Conservation (phyloP, 2,329 filamentous ascomycete species). For the Pseudogymnoascus sp. region DNA sequence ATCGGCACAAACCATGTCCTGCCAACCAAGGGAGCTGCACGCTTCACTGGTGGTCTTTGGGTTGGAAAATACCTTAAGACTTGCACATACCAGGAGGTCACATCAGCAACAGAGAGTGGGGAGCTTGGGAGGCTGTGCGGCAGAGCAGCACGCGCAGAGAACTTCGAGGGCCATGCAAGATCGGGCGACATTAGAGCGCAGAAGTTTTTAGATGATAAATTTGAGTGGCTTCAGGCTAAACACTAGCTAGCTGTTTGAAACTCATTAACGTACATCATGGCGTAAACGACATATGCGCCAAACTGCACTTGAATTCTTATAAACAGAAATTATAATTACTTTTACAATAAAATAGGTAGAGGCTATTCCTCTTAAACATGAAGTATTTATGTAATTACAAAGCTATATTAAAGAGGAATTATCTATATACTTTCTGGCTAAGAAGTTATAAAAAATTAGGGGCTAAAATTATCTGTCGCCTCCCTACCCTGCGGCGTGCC, state of each 20-base stretch:
- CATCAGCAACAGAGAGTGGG: conserved; percentile 34
- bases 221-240: conserved; percentile 33
- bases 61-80: conserved; percentile 44
- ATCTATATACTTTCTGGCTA: too few species aligned
- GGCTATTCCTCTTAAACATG: too few species aligned
- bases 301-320: too few species aligned
- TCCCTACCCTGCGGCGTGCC: conserved; percentile 53
- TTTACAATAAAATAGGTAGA: too few species aligned
- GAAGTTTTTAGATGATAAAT: conserved; percentile 33
- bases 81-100: conserved; percentile 44
- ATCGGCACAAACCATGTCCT: conserved; percentile 49
- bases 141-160: conserved; percentile 40
- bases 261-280: too few species aligned
- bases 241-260: conserved; percentile 26
- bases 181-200: conserved; percentile 41
- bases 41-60: conserved; percentile 45
- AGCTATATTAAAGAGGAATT: too few species aligned
- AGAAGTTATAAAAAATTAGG: too few species aligned
- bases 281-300: too few species aligned
- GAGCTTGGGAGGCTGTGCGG: conserved; percentile 41
- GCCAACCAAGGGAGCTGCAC: conserved; percentile 37
- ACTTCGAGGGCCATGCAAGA: conserved; percentile 44
- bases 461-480: conserved; percentile 33
- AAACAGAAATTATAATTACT: too few species aligned
- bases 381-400: too few species aligned